Evolutionary conservation across 176 grass and related monocot species (phyloP), one percentile per base, ranked within the genome.

Genomic region (Phoenix roebelenii): DNA sequence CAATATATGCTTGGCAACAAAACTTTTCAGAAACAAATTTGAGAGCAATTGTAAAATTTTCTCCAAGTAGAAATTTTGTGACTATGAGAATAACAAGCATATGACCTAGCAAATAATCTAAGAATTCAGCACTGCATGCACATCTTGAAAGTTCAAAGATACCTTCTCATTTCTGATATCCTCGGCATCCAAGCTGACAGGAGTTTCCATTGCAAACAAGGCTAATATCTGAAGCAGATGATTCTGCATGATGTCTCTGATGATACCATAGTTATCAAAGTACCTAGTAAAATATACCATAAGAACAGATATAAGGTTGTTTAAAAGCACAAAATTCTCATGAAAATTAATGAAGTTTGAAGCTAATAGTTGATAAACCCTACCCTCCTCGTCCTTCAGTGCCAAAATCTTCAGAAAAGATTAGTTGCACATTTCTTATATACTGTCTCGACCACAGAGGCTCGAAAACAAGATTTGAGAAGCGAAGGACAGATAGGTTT

Each of bases 81-180:
- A 44, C 35, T 44, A 44, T 7, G 35, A 44, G 35, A 1, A 12
- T 44, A 14, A 44, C 35, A 39, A 2, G 9, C 32, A 10, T 39
- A 39, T 39, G 32, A 39, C 32, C 32, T 39, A 10, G 32, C 32
- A 39, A 39, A 39, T 39, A 39, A 39, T 10, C 32, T 39, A 39
- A 39, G 7, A 7, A 39, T 44, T 14, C 9, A 44, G 35, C 35
- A 14, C 35, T 44, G 7, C 35, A 44, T 44, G 7, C 35, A 44
- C 35, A 44, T 44, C 35, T 44, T 44, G 7, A 44, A 44, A 44
- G 35, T 44, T 44, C 35, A 44, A 25, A 18, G 0, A 25, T 16
- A 91, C 92, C 87, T 91, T 97, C 67, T 97, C 93, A 51, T 97
- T 97, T 70, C 87, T 74, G 83, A 97, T 97, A 52, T 97, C 93